Evolutionary conservation across 345 rosid species (phyloP).

Genomic region (Xanthoceras sorbifolium): DNA sequence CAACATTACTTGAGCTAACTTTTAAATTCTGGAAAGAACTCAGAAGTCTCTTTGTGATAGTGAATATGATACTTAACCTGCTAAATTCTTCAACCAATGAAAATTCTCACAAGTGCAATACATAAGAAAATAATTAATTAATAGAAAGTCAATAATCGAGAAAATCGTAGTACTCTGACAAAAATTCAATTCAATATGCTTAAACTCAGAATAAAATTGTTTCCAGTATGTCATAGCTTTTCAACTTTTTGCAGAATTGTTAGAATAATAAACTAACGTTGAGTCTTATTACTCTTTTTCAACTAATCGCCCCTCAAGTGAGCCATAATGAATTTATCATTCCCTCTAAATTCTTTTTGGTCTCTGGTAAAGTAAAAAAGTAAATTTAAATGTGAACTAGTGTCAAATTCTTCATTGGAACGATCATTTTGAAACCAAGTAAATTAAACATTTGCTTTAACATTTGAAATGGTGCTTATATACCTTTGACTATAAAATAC

Average conservation of each 20-base stretch:
- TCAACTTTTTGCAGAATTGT: neutral
- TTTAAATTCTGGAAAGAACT: neutral
- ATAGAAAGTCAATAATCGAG: neutral
- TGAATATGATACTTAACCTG: neutral
- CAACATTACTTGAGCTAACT: neutral
- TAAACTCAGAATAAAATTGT: neutral
- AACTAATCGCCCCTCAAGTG: neutral
- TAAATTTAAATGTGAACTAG: too few species aligned
- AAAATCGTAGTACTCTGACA: neutral
- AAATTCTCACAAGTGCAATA: neutral
- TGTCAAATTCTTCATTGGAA: too few species aligned
- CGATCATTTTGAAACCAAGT: neutral
- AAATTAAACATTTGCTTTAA: neutral
- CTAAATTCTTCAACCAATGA: neutral
- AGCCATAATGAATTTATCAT: neutral
- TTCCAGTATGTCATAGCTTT: neutral
- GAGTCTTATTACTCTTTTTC: neutral
- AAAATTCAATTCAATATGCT: neutral
- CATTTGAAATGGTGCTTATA: too few species aligned
- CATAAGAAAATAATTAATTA: neutral
- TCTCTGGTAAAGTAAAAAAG: neutral
- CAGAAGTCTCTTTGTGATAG: neutral
- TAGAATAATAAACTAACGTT: neutral
- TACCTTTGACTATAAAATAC: neutral
- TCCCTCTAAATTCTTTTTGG: neutral